Evolutionary conservation across 495 filamentous ascomycete species (phyloP).

Genomic region (Podospora pseudopauciseta): DNA sequence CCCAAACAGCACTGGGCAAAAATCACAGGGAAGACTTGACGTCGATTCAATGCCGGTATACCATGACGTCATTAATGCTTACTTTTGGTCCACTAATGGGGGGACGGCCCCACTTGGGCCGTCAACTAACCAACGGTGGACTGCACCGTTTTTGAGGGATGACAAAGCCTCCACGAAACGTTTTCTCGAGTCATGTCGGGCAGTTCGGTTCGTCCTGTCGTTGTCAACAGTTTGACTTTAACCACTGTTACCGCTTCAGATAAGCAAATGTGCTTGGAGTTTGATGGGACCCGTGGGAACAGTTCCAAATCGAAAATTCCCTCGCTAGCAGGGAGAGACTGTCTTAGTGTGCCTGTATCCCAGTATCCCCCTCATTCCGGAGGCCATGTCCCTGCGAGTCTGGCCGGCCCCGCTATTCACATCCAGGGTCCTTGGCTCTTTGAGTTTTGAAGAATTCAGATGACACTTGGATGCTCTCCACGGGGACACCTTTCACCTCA

Average conservation of each 20-base stretch:
- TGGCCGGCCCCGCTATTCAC: neutral
- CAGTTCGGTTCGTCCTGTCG: neutral
- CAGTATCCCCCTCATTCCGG: neutral
- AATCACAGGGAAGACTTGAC: neutral
- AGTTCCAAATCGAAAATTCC: neutral
- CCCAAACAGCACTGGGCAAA: neutral
- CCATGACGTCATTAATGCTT: constrained; percentile 3
- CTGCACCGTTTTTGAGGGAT: neutral
- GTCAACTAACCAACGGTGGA: neutral
- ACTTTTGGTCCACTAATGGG: neutral
- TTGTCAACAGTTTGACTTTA: neutral
- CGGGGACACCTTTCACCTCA: neutral
- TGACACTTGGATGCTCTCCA: neutral
- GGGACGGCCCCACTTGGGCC: neutral
- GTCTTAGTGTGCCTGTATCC: neutral
- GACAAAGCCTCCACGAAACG: neutral
- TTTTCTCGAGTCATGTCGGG: neutral
- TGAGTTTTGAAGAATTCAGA: neutral
- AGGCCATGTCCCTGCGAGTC: neutral
- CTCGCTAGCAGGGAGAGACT: neutral
- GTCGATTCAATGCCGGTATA: neutral
- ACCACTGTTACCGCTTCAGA: neutral
- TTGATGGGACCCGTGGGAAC: neutral
- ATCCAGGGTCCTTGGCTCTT: neutral
- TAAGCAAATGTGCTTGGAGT: neutral